Evolutionary conservation across 2,329 filamentous ascomycete species (phyloP).

Genomic region (Gnomoniopsis sp.): DNA sequence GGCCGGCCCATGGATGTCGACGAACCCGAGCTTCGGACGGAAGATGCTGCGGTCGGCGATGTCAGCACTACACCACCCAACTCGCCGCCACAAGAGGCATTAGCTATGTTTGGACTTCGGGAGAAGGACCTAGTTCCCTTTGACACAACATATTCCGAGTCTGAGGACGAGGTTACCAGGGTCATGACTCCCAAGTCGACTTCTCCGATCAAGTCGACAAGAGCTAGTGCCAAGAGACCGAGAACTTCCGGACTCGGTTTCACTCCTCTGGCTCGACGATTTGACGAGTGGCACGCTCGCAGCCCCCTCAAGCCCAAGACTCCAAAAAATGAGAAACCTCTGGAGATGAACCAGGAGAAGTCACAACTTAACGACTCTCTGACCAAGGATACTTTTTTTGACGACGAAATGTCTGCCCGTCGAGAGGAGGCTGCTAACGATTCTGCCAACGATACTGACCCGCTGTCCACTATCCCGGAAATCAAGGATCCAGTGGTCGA

Average conservation of each 20-base stretch:
- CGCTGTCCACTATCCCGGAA: conserved; percentile 15
- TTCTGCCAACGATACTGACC: conserved; percentile 28
- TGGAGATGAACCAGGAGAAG: conserved; percentile 18
- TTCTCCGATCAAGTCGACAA: conserved; percentile 23
- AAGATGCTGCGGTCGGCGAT: conserved; percentile 12
- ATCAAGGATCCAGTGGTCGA: conserved; percentile 37
- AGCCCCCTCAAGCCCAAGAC: conserved; percentile 42
- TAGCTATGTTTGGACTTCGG: conserved; percentile 41
- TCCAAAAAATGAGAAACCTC: conserved; percentile 18
- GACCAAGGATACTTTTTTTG: conserved; percentile 52
- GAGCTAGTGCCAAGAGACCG: conserved; percentile 22
- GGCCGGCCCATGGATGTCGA: conserved; percentile 25
- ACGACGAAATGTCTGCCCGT: conserved; percentile 55
- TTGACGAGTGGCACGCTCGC: conserved; percentile 53
- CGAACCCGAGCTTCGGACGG: conserved; percentile 27
- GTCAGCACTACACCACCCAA: conserved; percentile 26
- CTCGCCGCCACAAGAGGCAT: conserved; percentile 25
- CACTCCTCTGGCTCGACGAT: conserved; percentile 51
- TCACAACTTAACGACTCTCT: conserved; percentile 32
- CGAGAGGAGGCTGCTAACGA: conserved; percentile 32
- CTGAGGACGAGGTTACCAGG: conserved; percentile 47
- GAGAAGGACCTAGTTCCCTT: conserved; percentile 44
- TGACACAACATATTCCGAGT: conserved; percentile 46
- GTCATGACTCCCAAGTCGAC: conserved; percentile 8
- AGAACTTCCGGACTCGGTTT: conserved; percentile 45